Evolutionary conservation across 257 asterid species (phyloP), one percentile per base, ranked within the genome.

Genomic region (Haberlea rhodopensis): DNA sequence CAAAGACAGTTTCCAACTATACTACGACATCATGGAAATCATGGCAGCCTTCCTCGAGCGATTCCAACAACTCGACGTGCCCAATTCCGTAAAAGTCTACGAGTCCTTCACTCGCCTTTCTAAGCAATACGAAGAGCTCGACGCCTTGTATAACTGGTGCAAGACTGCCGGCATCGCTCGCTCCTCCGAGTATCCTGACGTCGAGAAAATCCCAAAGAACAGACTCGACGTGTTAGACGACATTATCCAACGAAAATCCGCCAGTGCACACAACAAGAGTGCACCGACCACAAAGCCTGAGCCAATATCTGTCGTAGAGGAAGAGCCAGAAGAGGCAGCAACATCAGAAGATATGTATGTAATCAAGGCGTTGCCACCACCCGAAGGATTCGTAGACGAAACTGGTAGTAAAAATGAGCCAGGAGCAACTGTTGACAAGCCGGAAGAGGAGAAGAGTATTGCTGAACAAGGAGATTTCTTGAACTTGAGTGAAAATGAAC

Each of bases 161-260:
- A 91, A 82, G 77, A 24, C 77, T 2, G 79, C 70, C 2, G 97
- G 95, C 26, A 65, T 94, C 6, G 85, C 83, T 0, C 92, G 95
- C 1, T 32, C 90, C 5, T 82, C 97, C 0, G 96, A 88, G 62
- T 90, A 81, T 37, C 99, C 99, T 0, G 95, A 90, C 1, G 81
- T 94, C 10, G 97, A 90, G 73, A 84, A 82, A 52, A 86, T 90
- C 64, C 62, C 92, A 1, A 87, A 76, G 26, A 83, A 78, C 73
- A 90, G 84, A 61, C 95, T 94, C 11, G 95, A 94, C 8, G 84
- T 84, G 68, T 90, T 94, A 96, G 95, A 94, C 1, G 95, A 90
- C 6, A 85, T 79, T 69, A 94, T 86, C 23, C 74, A 76, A 0
- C 94, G 90, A 26, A 94, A 80, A 63, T 75, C 95, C 3, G 24